Evolutionary conservation across 768 basidiomycete genomes (phyloP), one percentile per base, ranked within the genome.

Genomic region (Psilocybe cyanescens): DNA sequence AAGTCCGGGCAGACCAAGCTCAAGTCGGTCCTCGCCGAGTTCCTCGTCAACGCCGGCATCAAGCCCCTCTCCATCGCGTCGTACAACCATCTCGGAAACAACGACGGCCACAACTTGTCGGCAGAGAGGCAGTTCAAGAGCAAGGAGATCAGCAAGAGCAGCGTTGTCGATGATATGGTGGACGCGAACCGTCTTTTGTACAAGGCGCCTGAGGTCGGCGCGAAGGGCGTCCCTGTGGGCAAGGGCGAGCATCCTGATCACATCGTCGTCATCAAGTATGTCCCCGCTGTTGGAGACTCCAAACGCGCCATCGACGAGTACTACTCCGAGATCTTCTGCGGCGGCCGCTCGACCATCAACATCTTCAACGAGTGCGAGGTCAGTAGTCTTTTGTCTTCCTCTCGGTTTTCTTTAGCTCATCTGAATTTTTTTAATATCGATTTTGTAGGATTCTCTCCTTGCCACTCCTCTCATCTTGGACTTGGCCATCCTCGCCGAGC

Each of bases 231-330:
- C 60, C 65, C 74, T 51, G 67, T 76, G 24, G 88, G 83, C 68
- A 95, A 96, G 77, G 95, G 95, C 69, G 97, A 99, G 78, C 95
- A 98, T 76, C 97, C 97, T 30, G 96, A 98, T 76, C 97, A 99
- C 72, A 85, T 96, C 69, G 90, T 98, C 57, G 95, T 97, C 58
- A 97, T 97, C 86, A 97, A 97, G 83, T 97, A 97, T 67, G 90
- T 98, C 2, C 95, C 94, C 19, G 93, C 95, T 28, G 95, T 97
- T 31, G 96, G 97, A 41, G 97, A 99, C 80, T 94, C 92, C 59
- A 99, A 98, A 87, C 86, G 94, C 59, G 97, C 96, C n/a, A 95
- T 99, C 82, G 97, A 99, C 78, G 96, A 98, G 81, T 99, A 98
- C 79, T 95, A 95, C 77, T 96, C 94, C 9, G 96, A 99, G 83